A percentile compares a stretch with the other conserved stretches of the same genome.
phyloP scores from a whole-genome alignment of 2,329 filamentous ascomycete species.

The Botrytis sinoallii region DNA sequence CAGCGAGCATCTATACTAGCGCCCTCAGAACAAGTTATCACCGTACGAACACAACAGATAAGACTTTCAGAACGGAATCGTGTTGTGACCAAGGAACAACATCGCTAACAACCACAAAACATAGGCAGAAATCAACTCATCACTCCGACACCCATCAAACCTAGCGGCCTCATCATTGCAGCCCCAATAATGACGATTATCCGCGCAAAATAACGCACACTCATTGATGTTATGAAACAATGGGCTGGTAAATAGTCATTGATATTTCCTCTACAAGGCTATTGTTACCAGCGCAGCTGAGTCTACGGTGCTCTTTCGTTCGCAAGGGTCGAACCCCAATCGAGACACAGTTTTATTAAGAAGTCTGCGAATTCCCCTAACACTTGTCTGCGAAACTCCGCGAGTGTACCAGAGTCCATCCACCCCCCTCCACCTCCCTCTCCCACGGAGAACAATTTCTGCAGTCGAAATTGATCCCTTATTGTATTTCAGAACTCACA shows the following conservation, averaged over 20 bases:
- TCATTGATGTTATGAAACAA: neutral
- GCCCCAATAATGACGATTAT: neutral
- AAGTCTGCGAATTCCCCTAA: neutral
- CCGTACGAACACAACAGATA: neutral
- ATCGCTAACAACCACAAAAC: neutral
- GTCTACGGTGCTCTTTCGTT: too few relatives aligned
- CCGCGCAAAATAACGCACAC: neutral
- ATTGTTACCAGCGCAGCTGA: neutral
- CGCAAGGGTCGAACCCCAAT: neutral
- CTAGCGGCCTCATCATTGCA: fast-evolving
- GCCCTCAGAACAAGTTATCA: fast-evolving
- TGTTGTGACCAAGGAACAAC: neutral
- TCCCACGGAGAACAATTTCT: neutral
- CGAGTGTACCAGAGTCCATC: neutral
- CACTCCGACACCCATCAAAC: neutral
- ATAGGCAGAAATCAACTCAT: neutral
- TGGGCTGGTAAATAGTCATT: neutral
- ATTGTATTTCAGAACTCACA: neutral
- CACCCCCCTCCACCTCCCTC: too few relatives aligned
- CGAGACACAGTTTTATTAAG: too few relatives aligned
- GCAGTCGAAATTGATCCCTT: neutral
- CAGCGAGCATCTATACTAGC: neutral
- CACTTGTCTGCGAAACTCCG: neutral
- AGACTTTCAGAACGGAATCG: neutral
- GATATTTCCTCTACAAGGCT: neutral